A percentile compares a stretch with the other conserved stretches of the same genome.
These are phyloP conservation scores for Boletus austroedulis DNA, from an alignment of 1,284 basidiomycete species.

Conservation along the genomic window DNA sequence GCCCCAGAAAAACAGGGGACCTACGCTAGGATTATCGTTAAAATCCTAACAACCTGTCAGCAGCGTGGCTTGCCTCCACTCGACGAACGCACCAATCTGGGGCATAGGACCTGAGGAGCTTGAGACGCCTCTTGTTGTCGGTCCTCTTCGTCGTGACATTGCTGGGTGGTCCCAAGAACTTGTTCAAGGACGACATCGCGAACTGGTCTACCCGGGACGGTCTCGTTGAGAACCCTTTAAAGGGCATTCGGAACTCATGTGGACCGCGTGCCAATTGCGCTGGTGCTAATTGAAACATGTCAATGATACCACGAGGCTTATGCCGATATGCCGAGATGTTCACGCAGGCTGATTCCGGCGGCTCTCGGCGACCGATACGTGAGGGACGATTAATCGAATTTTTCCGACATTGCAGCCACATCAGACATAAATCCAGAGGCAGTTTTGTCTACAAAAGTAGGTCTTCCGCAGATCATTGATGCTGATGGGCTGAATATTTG, in stretches of 20 bases:
- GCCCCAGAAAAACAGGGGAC: conserved; percentile 29
- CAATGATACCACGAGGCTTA: too few species aligned
- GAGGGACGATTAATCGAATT: too few species aligned
- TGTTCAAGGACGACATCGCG: conserved; percentile 20
- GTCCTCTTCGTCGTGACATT: conserved; percentile 17
- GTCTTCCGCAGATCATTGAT: too few species aligned
- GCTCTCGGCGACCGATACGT: too few species aligned
- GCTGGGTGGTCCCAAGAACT: conserved; percentile 1
- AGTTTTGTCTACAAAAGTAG: too few species aligned
- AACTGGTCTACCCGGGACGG: neutral
- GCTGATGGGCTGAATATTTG: too few species aligned
- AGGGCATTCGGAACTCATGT: neutral
- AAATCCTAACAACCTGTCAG: conserved; percentile 45
- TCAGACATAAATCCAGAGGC: too few species aligned
- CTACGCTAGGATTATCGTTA: conserved; percentile 71
- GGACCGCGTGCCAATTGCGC: neutral
- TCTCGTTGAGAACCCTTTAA: neutral
- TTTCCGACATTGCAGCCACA: too few species aligned
- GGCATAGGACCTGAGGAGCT: conserved; percentile 58
- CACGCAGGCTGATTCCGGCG: conserved; percentile 3
- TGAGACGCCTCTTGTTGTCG: conserved; percentile 39
- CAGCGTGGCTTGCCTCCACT: neutral
- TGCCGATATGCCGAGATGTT: neutral
- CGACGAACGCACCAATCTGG: conserved; percentile 62
- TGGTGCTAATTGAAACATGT: too few species aligned